Percentiles rank a stretch among this genome's conserved stretches.
Conservation (phyloP, 2,329 filamentous ascomycete species). For the Penicillium sp. region DNA sequence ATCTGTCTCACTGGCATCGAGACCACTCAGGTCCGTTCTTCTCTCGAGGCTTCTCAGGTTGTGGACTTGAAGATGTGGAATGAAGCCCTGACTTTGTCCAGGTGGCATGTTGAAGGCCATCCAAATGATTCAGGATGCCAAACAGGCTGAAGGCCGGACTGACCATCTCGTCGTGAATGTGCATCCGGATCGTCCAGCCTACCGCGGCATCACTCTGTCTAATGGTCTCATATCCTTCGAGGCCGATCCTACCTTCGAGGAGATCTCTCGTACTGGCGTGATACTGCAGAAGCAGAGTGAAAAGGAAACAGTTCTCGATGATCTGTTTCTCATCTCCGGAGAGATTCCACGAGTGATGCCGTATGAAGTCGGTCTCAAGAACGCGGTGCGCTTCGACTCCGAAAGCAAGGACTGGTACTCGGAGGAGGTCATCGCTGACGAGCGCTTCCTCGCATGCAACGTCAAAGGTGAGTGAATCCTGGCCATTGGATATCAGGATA, state of each 20-base stretch:
- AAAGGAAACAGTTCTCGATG: slow-evolving; percentile 49
- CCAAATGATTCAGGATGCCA: slow-evolving; percentile 47
- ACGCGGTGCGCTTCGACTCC: slow-evolving; percentile 46
- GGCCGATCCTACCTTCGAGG: slow-evolving; percentile 52
- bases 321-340: slow-evolving; percentile 54
- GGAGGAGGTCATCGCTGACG: slow-evolving; percentile 53
- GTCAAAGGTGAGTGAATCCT: slow-evolving; percentile 48
- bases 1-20: slow-evolving; percentile 56
- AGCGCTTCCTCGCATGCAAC: slow-evolving; percentile 54
- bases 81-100: slow-evolving; percentile 12
- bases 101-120: slow-evolving; percentile 53
- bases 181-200: slow-evolving; percentile 54
- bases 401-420: slow-evolving; percentile 45
- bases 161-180: slow-evolving; percentile 46
- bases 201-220: slow-evolving; percentile 48
- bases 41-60: background rate
- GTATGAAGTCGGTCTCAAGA: slow-evolving; percentile 51
- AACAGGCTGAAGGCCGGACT: slow-evolving; percentile 22
- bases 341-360: slow-evolving; percentile 51
- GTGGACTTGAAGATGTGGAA: background rate
- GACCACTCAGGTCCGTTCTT: slow-evolving; percentile 50
- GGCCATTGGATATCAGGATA: no score
- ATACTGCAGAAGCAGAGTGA: slow-evolving; percentile 39
- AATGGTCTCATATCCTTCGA: slow-evolving; percentile 49
- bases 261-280: slow-evolving; percentile 47